Evolutionary conservation across 148 eudicot genomes (phyloP).

Genomic region (Simmondsia chinensis): DNA sequence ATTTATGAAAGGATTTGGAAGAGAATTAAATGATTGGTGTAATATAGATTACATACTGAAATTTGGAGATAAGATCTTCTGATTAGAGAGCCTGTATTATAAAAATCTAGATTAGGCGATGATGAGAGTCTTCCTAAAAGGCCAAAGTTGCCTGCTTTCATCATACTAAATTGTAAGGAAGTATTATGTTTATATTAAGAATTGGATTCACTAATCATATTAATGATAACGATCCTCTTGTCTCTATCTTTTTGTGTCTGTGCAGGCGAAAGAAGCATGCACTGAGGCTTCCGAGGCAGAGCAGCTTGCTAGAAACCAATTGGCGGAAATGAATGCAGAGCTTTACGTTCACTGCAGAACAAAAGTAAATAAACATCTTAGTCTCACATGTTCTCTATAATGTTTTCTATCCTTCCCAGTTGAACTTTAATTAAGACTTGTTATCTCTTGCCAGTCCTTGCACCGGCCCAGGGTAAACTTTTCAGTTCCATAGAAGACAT

Average conservation of each 20-base stretch:
- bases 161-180: too few relatives aligned
- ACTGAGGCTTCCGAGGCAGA: constrained; percentile 33
- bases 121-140: too few relatives aligned
- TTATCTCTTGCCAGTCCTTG: constrained; percentile 25
- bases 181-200: background rate
- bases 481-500: constrained; percentile 18
- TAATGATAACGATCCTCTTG: too few relatives aligned
- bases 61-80: too few relatives aligned
- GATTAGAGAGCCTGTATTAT: too few relatives aligned
- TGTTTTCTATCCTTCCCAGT: background rate
- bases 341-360: constrained; percentile 47
- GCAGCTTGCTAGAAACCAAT: constrained; percentile 19
- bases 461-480: constrained; percentile 51
- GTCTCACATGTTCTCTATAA: background rate
- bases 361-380: constrained; percentile 22
- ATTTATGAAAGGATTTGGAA: too few relatives aligned
- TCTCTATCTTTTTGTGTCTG: background rate
- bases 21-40: too few relatives aligned
- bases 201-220: background rate
- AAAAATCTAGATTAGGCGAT: too few relatives aligned
- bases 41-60: too few relatives aligned
- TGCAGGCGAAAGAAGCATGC: constrained; percentile 40
- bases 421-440: background rate
- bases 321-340: constrained; percentile 44
- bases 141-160: too few relatives aligned